Percentiles rank a stretch among this genome's conserved stretches.
phyloP scores from a whole-genome alignment of 2,329 filamentous ascomycete genomes.

The Ramularia endophylla region DNA sequence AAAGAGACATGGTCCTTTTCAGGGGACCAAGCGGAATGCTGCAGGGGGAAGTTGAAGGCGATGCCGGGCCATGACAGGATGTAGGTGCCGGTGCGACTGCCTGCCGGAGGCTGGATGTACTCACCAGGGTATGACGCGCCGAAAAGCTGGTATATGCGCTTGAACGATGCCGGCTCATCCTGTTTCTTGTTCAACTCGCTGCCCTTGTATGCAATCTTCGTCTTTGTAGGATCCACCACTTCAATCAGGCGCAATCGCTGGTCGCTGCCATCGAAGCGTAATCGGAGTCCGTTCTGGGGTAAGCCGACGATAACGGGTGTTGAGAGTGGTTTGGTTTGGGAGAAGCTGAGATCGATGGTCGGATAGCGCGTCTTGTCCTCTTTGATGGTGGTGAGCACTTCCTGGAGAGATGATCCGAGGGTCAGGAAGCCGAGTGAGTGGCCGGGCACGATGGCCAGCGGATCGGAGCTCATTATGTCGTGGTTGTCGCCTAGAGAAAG shows the following conservation, averaged over 20 bases:
- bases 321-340: slow-evolving; percentile 64
- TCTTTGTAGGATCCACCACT: slow-evolving; percentile 82
- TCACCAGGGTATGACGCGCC: slow-evolving; percentile 93
- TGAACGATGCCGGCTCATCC: slow-evolving; percentile 32
- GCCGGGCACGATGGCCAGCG: slow-evolving; percentile 20
- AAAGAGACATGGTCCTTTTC: slow-evolving; percentile 78
- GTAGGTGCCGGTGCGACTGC: slow-evolving; percentile 63
- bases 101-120: slow-evolving; percentile 61
- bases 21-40: slow-evolving; percentile 66
- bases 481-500: too few relatives aligned
- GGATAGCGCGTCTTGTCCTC: slow-evolving; percentile 78
- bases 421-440: slow-evolving; percentile 40
- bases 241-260: slow-evolving; percentile 89
- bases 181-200: slow-evolving; percentile 68
- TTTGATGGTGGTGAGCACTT: slow-evolving; percentile 81
- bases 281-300: slow-evolving; percentile 76
- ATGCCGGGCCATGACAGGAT: slow-evolving; percentile 92
- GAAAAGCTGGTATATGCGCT: slow-evolving; percentile 75
- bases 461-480: slow-evolving; percentile 7
- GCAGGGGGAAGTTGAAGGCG: slow-evolving; percentile 82
- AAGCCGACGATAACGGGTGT: slow-evolving; percentile 71
- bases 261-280: slow-evolving; percentile 90
- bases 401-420: slow-evolving; percentile 85
- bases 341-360: slow-evolving; percentile 76
- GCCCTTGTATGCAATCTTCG: slow-evolving; percentile 73